A percentile compares a stretch with the other conserved stretches of the same genome.
These are phyloP conservation scores for Coniochaeta prunicola DNA, from an alignment of 2,329 filamentous ascomycete species.

Conservation along the genomic window DNA sequence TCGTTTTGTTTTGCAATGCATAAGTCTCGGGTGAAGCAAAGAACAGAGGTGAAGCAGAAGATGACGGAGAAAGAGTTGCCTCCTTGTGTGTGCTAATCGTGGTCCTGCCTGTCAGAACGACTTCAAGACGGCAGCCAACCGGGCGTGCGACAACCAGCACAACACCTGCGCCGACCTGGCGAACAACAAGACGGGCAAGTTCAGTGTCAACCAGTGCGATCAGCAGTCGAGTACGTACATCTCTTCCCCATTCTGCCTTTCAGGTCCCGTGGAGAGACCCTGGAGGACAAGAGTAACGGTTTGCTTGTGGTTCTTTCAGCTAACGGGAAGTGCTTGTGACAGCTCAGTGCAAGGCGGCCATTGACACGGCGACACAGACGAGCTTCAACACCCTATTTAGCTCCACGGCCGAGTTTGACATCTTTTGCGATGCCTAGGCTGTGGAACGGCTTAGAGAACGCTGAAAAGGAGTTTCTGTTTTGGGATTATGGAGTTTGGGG, in stretches of 20 bases:
- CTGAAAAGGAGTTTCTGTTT: neutral
- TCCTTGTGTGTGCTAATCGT: neutral
- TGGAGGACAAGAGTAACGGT: no score
- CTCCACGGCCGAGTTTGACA: constrained; percentile 35
- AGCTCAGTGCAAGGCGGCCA: constrained; percentile 32
- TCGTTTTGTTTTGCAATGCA: no score
- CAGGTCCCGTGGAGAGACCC: no score
- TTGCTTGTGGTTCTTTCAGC: no score
- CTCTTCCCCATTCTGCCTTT: neutral
- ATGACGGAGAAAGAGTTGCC: neutral
- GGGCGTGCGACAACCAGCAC: constrained; percentile 42
- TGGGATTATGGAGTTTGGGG: neutral
- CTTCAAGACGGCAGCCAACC: constrained; percentile 31
- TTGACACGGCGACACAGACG: constrained; percentile 21
- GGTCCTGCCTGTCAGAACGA: constrained; percentile 27
- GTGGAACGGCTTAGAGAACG: neutral
- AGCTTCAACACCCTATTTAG: constrained; percentile 25
- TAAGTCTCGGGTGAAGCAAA: no score
- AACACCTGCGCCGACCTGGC: constrained; percentile 36
- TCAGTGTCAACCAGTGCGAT: constrained; percentile 37
- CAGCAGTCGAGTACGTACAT: constrained; percentile 34
- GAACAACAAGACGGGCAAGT: constrained; percentile 25
- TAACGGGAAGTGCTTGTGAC: neutral
- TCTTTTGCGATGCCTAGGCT: constrained; percentile 31
- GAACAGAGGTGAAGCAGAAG: neutral